Base-by-base conservation (phyloP, 805 yeast genomes). In the Ogataea trehaloabstinens region DNA sequence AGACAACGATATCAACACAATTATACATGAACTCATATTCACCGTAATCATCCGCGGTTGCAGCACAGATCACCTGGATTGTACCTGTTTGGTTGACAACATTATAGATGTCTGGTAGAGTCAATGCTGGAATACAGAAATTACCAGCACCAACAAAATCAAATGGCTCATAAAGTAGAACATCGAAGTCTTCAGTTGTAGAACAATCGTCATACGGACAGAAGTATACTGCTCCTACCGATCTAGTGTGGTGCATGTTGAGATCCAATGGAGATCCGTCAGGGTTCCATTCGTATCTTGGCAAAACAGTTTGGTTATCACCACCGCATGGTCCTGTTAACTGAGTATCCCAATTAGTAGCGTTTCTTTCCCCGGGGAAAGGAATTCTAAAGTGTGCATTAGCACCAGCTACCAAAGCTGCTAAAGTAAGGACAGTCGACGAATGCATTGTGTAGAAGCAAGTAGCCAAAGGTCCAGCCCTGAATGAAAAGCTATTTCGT, bases 341-440 rank as follows among this genome's bases (percentile, higher is more conserved):
- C 42, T 59, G 63, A 2, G 64, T 57, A 19, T 35, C 51, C 50
- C 48, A 57, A 33, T 60, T 58, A 12, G 58, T 46, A 3, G 60
- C 52, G 44, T 58, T 50, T 51, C 63, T 55, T 38, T 60, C 64
- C 20, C 63, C 63, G 11, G 64, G 63, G 36, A 30, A 56, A 18
- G 61, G 63, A 24, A 58, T 42, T 35, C 62, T 41, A 42, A 60
- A 60, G 40, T 58, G 64, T 5, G 60, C 61, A 8, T 28, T 17
- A 5, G 43, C 55, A 4, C 35, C 24, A 7, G 44, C 28, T 13
- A 49, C 48, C 29, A 52, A 33, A 4, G 41, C 13, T 19, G 44
- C 22, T 4, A 42, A 12, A 19, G 22, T 35, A 4, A 6, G 16
- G 18, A 13, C 13, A 10, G 22, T 10, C 11, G 22, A 31, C 7